Conservation (phyloP, 78 protist species). For the Paulinella micropora region DNA sequence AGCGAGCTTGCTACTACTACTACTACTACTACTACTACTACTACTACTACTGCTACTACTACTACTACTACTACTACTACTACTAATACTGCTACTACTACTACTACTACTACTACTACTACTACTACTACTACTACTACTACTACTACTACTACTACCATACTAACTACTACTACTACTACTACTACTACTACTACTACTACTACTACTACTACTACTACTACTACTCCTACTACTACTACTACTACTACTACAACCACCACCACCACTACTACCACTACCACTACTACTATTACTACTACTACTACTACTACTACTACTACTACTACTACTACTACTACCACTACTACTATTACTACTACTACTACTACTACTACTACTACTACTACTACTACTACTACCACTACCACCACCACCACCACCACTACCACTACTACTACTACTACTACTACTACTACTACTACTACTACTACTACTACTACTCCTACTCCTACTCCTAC, state of each 20-base stretch:
- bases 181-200: no score
- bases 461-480: neutral
- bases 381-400: neutral
- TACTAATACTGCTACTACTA: no score
- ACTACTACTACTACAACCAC: neutral
- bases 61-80: no score
- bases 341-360: neutral
- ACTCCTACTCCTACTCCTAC: neutral
- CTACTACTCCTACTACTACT: neutral
- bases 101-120: no score
- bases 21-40: no score
- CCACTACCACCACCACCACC: neutral
- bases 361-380: neutral
- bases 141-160: no score
- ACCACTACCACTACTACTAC: no score
- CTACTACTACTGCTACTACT: no score
- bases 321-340: neutral
- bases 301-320: neutral
- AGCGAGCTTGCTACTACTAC: no score
- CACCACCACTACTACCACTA: neutral
- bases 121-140: no score
- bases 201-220: neutral
- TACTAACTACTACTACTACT: no score
- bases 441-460: neutral
- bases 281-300: neutral